Evolutionary conservation across 83 land plant genomes (phyloP), one percentile per base, ranked within the genome.

Genomic region (Thuja plicata): DNA sequence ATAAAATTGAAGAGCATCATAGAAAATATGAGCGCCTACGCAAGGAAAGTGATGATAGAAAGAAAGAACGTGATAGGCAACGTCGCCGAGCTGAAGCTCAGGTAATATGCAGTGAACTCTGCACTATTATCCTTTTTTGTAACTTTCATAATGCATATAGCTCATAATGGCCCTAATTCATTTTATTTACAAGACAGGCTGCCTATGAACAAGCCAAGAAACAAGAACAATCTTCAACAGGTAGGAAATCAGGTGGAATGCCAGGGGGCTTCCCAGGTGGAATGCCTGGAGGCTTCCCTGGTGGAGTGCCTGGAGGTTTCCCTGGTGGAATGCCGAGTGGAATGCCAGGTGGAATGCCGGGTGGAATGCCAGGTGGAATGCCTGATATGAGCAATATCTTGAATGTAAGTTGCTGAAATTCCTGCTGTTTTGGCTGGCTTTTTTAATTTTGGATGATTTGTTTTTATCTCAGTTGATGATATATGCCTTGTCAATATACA

Each of bases 351-450:
- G 92, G 96, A 40, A 92, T 93, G 94, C 94, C 97, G 0, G 99
- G 99, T 27, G 94, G 94, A 32, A 79, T 92, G 90, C 97, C 97
- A 40, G 99, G 98, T 35, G 90, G 88, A 38, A 91, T 85, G 80
- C 92, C 92, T 74, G 99, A 98, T 91, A 96, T 94, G 91, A 97
- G 99, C 96, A 96, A 98, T 84, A 95, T 98, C 62, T 89, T 98
- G 55, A 96, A 92, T 92, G 99, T 98, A 92, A 94, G 99, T 35
- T 21, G 78, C 78, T 88, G 24, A 57, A 7, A 0, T 27, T 76
- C 30, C 83, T 86, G 48, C n/a, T 17, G 19, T 70, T 86, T 3
- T 55, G 74, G 73, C 17, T 55, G 41, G 73, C 9, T 74, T 38
- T 1, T 35, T 27, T n/a, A n/a, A 32, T 87, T 74, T 40, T 76